Evolutionary conservation across 148 eudicot species (phyloP).

Genomic region (Arbutus unedo): DNA sequence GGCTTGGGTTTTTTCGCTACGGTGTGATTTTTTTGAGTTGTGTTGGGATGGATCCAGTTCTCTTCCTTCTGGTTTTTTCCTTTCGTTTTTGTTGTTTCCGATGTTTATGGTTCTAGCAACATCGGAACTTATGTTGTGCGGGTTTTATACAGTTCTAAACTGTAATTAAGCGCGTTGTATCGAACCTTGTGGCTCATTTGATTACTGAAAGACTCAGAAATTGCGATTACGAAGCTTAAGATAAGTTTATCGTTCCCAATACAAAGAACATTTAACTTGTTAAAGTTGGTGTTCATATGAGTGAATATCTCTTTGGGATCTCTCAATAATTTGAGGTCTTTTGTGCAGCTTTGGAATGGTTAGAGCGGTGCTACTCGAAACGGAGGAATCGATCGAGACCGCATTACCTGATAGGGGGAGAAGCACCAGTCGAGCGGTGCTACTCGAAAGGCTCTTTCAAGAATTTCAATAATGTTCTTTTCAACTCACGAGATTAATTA

Average conservation of each 20-base stretch:
- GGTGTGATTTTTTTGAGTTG: background rate
- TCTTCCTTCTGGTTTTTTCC: background rate
- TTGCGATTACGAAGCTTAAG: background rate
- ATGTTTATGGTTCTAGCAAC: background rate
- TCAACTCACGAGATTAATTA: no score
- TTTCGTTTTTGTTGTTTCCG: background rate
- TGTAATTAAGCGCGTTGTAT: constrained; percentile 12
- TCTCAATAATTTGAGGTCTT: no score
- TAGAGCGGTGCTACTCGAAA: background rate
- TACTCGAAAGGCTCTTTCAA: no score
- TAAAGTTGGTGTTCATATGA: no score
- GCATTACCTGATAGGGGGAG: no score
- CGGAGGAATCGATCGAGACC: no score
- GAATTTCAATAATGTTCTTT: no score
- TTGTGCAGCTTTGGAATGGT: background rate
- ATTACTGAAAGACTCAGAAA: background rate
- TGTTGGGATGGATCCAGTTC: background rate
- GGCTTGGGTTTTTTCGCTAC: background rate
- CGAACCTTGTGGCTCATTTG: constrained; percentile 5
- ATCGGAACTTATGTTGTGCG: background rate
- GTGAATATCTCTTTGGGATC: background rate
- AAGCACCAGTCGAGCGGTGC: no score
- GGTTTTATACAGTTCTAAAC: constrained; percentile 12
- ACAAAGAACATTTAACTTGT: no score
- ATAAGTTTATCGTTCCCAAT: background rate